Evolutionary conservation across 2,329 filamentous ascomycete species (phyloP), one percentile per base, ranked within the genome.

Genomic region (Colletotrichum karsti): DNA sequence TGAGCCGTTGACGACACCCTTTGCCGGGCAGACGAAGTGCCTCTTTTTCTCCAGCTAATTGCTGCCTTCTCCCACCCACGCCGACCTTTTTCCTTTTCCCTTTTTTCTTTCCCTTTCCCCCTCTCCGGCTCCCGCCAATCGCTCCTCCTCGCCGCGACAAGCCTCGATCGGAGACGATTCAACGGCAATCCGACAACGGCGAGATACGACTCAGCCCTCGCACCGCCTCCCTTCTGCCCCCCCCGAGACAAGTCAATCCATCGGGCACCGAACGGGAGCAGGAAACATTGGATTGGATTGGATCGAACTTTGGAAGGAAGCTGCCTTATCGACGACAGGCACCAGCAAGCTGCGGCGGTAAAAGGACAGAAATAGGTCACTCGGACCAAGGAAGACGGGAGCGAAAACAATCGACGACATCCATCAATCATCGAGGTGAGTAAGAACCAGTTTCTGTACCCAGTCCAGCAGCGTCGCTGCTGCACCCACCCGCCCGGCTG

Each of bases 151-250:
- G 59, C 64, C 53, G 20, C 39, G 64, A 64, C 60, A 67, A 67
- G 64, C 64, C 60, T 67, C 56, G 53, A 64, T 64, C 60, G 64
- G 64, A 67, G 64, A 67, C 60, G 64, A 64, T 64, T 58, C 60
- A 64, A 55, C 64, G 60, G 64, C 53, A 51, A 44, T 48, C 64
- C 64, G 60, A 67, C 53, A 67, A 67, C 64, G 64, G 64, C 64
- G 60, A 64, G 53, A 67, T 64, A 67, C 64, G 64, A 67, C 64
- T 64, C 64, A 67, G 64, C 64, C 64, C 46, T 67, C 64, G 64
- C 60, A 64, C 64, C 60, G 64, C 64, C 64, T 67, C 60, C 44
- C 37, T 53, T 26, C 18, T 37, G 30, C 53, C 41, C 33, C n/a
- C n/a, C 39, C 60, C 60, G 42, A 51, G 44, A 60, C 60, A 62